Conservation (phyloP, 345 rosid species). For the Salix viminalis region DNA sequence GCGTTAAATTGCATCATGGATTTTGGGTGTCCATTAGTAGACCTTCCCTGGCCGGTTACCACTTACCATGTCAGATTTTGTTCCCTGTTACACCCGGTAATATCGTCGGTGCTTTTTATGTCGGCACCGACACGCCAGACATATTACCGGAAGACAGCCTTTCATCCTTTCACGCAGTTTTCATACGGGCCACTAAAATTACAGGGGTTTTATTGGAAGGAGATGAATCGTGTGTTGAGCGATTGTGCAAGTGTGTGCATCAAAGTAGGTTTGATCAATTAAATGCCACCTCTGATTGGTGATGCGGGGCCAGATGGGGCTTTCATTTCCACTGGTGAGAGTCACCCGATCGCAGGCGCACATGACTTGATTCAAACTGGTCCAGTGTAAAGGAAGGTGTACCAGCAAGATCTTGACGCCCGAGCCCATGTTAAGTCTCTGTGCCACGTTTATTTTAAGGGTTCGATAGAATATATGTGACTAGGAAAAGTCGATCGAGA, state of each 20-base stretch:
- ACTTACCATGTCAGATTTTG: neutral
- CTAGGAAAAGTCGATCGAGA: neutral
- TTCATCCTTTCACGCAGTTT: neutral
- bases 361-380: slow-evolving; percentile 9
- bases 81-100: slow-evolving; percentile 27
- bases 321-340: slow-evolving; percentile 18
- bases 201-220: neutral
- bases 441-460: neutral
- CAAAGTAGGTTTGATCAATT: neutral
- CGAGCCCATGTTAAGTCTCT: neutral
- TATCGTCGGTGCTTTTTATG: slow-evolving; percentile 34
- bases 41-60: slow-evolving; percentile 24
- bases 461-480: neutral
- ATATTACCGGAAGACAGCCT: slow-evolving; percentile 20
- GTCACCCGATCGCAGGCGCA: slow-evolving; percentile 20
- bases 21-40: neutral
- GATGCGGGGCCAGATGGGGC: neutral
- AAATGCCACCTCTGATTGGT: neutral
- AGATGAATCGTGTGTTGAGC: neutral
- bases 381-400: neutral
- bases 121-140: slow-evolving; percentile 56
- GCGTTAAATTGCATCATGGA: slow-evolving; percentile 15
- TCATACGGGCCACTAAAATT: slow-evolving; percentile 4
- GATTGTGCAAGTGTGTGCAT: neutral
- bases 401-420: neutral